Base-by-base conservation (phyloP, 306 rosid species). In the Lathyrus tuberosus region DNA sequence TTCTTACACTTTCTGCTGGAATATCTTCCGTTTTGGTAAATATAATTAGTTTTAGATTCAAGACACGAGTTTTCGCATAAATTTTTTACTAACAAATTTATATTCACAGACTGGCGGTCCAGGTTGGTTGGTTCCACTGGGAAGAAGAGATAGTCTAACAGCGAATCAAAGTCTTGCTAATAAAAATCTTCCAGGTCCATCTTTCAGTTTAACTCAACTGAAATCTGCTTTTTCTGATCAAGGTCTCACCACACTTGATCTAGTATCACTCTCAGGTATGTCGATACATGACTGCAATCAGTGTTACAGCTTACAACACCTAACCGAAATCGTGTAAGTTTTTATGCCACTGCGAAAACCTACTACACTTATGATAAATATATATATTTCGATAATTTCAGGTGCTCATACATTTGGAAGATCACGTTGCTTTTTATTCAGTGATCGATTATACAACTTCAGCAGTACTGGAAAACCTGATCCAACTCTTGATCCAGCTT, bases 1-100 rank as follows among this genome's bases (percentile, higher is more conserved):
- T 86, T 53, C 84, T 87, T 8, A 67, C 92, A 42, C 46, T 87
- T 30, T 79, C 89, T 0, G 81, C 92, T 42, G 38, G 65, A 75
- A 51, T 73, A 7, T 80, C 82, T 5, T 74, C 74, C 28, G 24
- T 13, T 58, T n/a, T 83, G 80, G 87, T 62, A 38, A 13, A 33
- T 30, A 58, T 58, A 53, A 53, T 52, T 52, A 22, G 10, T 53
- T 53, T 53, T 11, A 53, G 60, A 20, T 52, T 18, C 30, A n/a
- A n/a, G n/a, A n/a, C n/a, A n/a, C n/a, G n/a, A n/a, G n/a, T n/a
- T n/a, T n/a, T n/a, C n/a, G n/a, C n/a, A n/a, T n/a, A n/a, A n/a
- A n/a, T n/a, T n/a, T n/a, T 20, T 5, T 7, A 17, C 1, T 9
- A 8, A 52, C 2, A 18, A 17, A 3, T 53, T 1, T 13, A 3